Evolutionary conservation across 768 basidiomycete genomes (phyloP).

Genomic region (Tulasnella sp.): DNA sequence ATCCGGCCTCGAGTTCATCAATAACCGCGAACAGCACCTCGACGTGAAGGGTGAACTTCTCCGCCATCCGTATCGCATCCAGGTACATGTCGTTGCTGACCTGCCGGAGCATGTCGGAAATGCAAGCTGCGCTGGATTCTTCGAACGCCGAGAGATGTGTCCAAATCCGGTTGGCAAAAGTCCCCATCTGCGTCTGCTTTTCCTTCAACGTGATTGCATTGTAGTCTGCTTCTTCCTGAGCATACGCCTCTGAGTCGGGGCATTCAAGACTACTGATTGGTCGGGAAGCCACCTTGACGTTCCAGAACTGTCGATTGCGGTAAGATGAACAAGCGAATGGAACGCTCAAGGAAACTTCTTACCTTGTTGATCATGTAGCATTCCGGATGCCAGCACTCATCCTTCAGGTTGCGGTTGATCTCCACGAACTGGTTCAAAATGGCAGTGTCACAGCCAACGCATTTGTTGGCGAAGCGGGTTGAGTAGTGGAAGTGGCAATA

Average conservation of each 20-base stretch:
- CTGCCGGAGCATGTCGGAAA: constrained; percentile 89
- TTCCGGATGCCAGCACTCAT: constrained; percentile 99
- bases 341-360: constrained; percentile 33
- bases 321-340: too few relatives aligned
- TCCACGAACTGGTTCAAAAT: constrained; percentile 99
- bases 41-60: constrained; percentile 97
- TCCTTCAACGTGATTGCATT: constrained; percentile 76
- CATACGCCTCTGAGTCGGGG: constrained; percentile 44
- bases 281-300: constrained; percentile 30
- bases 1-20: too few relatives aligned
- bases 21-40: constrained; percentile 43
- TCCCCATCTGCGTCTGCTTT: too few relatives aligned
- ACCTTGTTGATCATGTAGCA: constrained; percentile 99
- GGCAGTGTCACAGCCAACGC: constrained; percentile 93
- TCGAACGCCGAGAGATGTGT: too few relatives aligned
- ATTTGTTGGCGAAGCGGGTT: constrained; percentile 96
- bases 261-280: constrained; percentile 28
- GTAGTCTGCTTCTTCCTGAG: constrained; percentile 77
- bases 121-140: constrained; percentile 53
- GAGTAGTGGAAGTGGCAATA: constrained; percentile 99
- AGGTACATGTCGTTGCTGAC: constrained; percentile 57
- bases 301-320: too few relatives aligned
- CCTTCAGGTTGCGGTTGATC: constrained; percentile 95
- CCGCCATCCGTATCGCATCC: constrained; percentile 96
- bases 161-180: too few relatives aligned